These are phyloP conservation scores for Kazachstania kunashirensis DNA, from an alignment of 805 yeast species.

Conservation along the genomic window DNA sequence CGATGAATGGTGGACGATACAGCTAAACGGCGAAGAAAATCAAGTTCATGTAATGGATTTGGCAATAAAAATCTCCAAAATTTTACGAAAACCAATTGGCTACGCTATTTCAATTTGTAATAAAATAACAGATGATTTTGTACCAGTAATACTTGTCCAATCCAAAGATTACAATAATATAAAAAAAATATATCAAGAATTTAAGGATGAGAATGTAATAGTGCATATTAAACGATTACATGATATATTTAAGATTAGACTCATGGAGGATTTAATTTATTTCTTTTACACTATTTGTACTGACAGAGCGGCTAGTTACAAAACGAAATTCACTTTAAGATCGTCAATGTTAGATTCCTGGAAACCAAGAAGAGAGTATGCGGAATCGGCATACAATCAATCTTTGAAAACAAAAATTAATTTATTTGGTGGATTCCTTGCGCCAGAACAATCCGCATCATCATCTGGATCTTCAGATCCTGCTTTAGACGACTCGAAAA, in stretches of 20 bases:
- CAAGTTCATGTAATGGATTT: slow-evolving; percentile 21
- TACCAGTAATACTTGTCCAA: slow-evolving; percentile 17
- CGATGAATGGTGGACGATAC: slow-evolving; percentile 18
- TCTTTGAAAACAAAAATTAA: slow-evolving; percentile 12
- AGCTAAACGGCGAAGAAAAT: slow-evolving; percentile 22
- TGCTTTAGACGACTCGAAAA: background rate
- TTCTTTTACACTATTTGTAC: slow-evolving; percentile 16
- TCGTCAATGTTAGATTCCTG: slow-evolving; percentile 19
- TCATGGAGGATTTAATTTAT: slow-evolving; percentile 19
- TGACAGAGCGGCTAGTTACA: slow-evolving; percentile 5
- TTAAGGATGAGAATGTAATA: slow-evolving; percentile 16
- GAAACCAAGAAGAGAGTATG: slow-evolving; percentile 11
- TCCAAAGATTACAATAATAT: slow-evolving; percentile 14
- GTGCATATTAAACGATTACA: slow-evolving; percentile 14
- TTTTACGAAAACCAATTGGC: slow-evolving; percentile 20
- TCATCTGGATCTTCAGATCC: background rate
- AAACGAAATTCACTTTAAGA: slow-evolving; percentile 13
- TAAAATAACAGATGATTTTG: slow-evolving; percentile 11
- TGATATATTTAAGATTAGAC: slow-evolving; percentile 19
- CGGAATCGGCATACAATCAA: slow-evolving; percentile 1
- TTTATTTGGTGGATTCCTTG: slow-evolving; percentile 24
- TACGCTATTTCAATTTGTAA: slow-evolving; percentile 18
- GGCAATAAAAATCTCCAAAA: slow-evolving; percentile 14
- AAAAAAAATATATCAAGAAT: slow-evolving; percentile 11
- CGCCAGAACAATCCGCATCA: slow-evolving; percentile 13